Conservation (phyloP, 106 monocot genomes). For the Narthecium ossifragum region DNA sequence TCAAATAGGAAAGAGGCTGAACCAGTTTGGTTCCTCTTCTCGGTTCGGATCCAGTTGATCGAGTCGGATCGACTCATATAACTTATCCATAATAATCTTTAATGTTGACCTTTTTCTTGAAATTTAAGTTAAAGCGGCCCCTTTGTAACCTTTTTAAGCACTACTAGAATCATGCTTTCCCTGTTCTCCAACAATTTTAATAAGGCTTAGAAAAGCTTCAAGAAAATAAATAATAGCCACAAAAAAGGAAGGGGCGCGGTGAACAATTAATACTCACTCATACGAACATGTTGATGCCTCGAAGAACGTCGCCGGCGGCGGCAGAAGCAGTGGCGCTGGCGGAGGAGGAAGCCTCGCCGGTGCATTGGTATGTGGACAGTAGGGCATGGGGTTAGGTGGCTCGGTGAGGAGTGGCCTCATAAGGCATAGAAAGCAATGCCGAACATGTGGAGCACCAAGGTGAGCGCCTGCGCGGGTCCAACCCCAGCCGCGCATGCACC, state of each 20-base stretch:
- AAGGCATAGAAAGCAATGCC: slow-evolving; percentile 43
- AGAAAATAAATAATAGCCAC: background rate
- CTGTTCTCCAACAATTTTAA: too few species aligned
- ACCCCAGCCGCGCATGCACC: slow-evolving; percentile 26
- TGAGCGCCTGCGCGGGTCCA: slow-evolving; percentile 29
- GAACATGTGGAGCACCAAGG: slow-evolving; percentile 41
- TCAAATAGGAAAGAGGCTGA: too few species aligned
- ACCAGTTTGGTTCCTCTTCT: too few species aligned
- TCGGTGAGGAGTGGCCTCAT: slow-evolving; percentile 50
- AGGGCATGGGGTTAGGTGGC: slow-evolving; percentile 36
- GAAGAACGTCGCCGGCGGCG: slow-evolving; percentile 2
- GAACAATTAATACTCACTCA: slow-evolving; percentile 30
- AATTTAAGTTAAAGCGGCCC: too few species aligned
- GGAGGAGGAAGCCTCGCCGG: background rate
- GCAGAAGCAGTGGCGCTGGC: background rate
- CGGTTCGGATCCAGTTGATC: too few species aligned
- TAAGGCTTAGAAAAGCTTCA: too few species aligned
- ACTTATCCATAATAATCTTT: too few species aligned
- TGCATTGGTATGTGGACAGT: slow-evolving; percentile 21
- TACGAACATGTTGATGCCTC: slow-evolving; percentile 25
- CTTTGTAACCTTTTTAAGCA: too few species aligned
- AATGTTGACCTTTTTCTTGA: background rate
- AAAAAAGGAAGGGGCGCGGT: background rate
- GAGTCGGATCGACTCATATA: too few species aligned
- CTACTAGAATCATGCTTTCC: too few species aligned